A percentile compares a stretch with the other conserved stretches of the same genome.
These are phyloP conservation scores for Arabidopsis suecica DNA, from an alignment of 345 rosid genomes.

Conservation along the genomic window DNA sequence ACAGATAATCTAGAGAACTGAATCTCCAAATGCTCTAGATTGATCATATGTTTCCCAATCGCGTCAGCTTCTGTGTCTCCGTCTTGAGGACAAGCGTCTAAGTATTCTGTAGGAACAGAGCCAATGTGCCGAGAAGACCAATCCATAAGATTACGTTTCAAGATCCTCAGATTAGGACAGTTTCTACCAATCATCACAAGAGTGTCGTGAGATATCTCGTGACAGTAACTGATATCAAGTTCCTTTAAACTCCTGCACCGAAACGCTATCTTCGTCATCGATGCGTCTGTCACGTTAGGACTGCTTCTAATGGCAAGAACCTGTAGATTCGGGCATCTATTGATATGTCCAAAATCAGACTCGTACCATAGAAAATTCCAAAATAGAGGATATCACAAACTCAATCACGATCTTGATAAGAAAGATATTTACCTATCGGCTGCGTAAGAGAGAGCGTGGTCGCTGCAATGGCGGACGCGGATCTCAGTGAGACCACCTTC, in stretches of 20 bases:
- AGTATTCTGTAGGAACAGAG: conserved; percentile 66
- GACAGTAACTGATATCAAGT: conserved; percentile 80
- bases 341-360: conserved; percentile 4
- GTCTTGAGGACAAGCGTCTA: conserved; percentile 82
- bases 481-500: conserved; percentile 59
- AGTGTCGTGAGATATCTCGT: conserved; percentile 75
- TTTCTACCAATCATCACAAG: conserved; percentile 66
- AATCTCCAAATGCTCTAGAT: conserved; percentile 68
- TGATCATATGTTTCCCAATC: conserved; percentile 66
- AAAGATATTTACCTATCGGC: conserved; percentile 60
- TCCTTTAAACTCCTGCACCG: conserved; percentile 63
- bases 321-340: conserved; percentile 71
- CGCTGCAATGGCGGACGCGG: conserved; percentile 83
- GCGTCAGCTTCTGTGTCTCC: conserved; percentile 79
- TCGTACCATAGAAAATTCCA: neutral
- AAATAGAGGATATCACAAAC: neutral
- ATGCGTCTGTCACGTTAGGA: conserved; percentile 69
- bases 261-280: conserved; percentile 64
- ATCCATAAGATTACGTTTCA: conserved; percentile 78
- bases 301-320: conserved; percentile 72
- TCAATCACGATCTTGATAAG: neutral
- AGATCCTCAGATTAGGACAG: conserved; percentile 62
- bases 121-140: conserved; percentile 71
- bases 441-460: conserved; percentile 59
- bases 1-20: conserved; percentile 68